Base-by-base conservation (phyloP, 2,329 filamentous ascomycete species). In the Aspergillus piperis region DNA sequence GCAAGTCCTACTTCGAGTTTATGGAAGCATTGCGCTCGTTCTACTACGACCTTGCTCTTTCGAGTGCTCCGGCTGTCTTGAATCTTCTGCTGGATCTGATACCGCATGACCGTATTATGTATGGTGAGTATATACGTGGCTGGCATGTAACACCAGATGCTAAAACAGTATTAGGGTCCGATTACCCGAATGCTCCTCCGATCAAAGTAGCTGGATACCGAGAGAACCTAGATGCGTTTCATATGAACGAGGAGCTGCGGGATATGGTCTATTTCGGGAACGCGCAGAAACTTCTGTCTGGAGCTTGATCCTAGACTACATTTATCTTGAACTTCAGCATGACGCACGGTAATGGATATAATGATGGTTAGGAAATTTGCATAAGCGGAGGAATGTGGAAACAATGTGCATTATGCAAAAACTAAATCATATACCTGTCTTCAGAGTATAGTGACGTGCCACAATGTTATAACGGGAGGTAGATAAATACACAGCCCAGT, bases 31-130 rank as follows among this genome's bases (percentile, higher is more conserved):
- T 70, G 25, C 59, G 65, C 2, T 65, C 59, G 27, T 73, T 75
- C 36, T 59, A 74, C 39, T 74, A 61, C 61, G 72, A 74, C 57
- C 13, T 71, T 4, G 72, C 72, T 2, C 30, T 75, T 21, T 64
- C 59, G 44, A 50, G 30, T 13, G 32, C 59, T 0, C 56, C 55
- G 2, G 50, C 13, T 2, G 60, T 62, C 1, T 2, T 62, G 44
- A 25, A 48, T 2, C 25, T 62, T 1, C n/a, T 59, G 44, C 13
- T 56, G 38, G 52, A 41, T 5, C 4, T 55, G 38, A 56, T 62
- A 11, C 56, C 56, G 5, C 52, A 23, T 13, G 52, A 52, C 0
- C 51, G 42, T 11, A 47, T 62, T 8, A 17, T 55, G 5, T 59
- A 59, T 32, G 60, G 56, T 42, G 25, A 13, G 54, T 41, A 13